Conservation (phyloP, 176 grass and related monocot genomes). For the Oryza glaberrima region DNA sequence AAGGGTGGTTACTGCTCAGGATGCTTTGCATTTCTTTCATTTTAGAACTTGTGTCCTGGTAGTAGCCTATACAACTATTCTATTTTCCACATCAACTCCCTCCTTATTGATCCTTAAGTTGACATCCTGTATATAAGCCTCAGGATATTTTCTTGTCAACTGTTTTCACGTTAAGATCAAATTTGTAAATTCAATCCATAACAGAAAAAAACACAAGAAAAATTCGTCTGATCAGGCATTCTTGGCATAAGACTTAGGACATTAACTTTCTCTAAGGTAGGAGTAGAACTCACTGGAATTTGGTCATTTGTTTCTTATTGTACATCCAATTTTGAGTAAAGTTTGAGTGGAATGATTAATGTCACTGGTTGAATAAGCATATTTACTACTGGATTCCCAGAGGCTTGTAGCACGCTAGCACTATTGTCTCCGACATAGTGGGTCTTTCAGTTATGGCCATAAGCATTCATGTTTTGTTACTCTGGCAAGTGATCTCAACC, state of each 20-base stretch:
- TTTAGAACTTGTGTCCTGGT: background rate
- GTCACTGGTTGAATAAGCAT: background rate
- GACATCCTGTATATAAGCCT: background rate
- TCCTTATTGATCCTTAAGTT: background rate
- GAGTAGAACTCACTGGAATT: background rate
- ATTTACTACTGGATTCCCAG: background rate
- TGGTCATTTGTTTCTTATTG: background rate
- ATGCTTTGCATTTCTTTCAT: constrained; percentile 21
- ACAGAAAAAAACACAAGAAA: background rate
- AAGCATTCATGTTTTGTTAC: background rate
- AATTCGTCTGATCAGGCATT: background rate
- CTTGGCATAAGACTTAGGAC: background rate
- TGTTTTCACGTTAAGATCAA: background rate
- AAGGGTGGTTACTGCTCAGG: no score
- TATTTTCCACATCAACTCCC: constrained; percentile 22
- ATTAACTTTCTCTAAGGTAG: background rate
- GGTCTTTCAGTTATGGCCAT: background rate
- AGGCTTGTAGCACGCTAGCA: background rate
- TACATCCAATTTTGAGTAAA: background rate
- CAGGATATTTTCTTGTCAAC: background rate
- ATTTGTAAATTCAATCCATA: constrained; percentile 13
- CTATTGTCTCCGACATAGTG: background rate
- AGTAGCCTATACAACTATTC: background rate
- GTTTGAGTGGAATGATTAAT: background rate
- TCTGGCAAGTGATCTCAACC: background rate